phyloP scores from a whole-genome alignment of 768 basidiomycete genomes.

The Artomyces pyxidatus region DNA sequence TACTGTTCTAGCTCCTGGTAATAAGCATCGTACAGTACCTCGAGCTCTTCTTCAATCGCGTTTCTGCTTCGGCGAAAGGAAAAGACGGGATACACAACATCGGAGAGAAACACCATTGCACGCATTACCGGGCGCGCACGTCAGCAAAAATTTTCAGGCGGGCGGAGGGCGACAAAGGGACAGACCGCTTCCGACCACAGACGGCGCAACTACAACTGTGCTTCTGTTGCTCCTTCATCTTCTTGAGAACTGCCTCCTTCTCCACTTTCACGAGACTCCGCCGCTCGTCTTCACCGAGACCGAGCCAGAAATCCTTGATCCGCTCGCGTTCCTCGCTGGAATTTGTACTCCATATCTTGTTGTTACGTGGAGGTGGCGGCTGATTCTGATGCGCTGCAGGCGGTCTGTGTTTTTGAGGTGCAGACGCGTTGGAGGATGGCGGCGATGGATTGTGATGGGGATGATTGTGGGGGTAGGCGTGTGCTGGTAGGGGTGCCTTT shows the following conservation, averaged over 20 bases:
- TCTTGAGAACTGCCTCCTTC: slow-evolving; percentile 93
- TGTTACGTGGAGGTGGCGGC: slow-evolving; percentile 14
- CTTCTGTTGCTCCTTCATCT: slow-evolving; percentile 99
- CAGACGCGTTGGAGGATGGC: slow-evolving; percentile 33
- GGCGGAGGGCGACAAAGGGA: slow-evolving; percentile 26
- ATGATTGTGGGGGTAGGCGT: slow-evolving; percentile 43
- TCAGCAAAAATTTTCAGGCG: slow-evolving; percentile 19
- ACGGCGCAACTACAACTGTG: slow-evolving; percentile 94
- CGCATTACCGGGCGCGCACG: background rate
- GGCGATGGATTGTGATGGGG: slow-evolving; percentile 50
- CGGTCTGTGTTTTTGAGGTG: slow-evolving; percentile 29
- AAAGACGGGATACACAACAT: slow-evolving; percentile 12
- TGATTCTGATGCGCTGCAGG: slow-evolving; percentile 20
- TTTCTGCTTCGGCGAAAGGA: slow-evolving; percentile 41
- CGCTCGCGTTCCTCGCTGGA: slow-evolving; percentile 90
- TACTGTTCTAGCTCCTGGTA: slow-evolving; percentile 99
- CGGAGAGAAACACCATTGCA: slow-evolving; percentile 7
- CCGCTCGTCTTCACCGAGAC: slow-evolving; percentile 84
- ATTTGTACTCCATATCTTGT: slow-evolving; percentile 93
- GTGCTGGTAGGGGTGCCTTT: slow-evolving; percentile 48
- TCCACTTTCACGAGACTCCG: slow-evolving; percentile 92
- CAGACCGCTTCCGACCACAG: slow-evolving; percentile 92
- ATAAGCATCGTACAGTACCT: slow-evolving; percentile 99
- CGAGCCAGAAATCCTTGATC: slow-evolving; percentile 98
- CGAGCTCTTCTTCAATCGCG: slow-evolving; percentile 99